These are phyloP conservation scores for Flaveria brownii DNA, from an alignment of 129 eudicot species.

Conservation along the genomic window DNA sequence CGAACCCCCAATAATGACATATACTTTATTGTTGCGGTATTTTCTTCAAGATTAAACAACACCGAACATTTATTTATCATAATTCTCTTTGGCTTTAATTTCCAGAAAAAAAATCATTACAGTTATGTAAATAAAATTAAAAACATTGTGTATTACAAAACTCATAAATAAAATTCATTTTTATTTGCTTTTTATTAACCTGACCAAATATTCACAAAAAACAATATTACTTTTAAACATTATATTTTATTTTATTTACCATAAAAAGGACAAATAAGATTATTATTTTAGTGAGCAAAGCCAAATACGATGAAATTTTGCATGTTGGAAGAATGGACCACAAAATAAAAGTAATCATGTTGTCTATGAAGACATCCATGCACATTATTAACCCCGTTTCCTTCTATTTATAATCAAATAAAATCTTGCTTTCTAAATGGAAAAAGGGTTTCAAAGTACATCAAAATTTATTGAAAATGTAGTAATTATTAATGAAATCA, in stretches of 20 bases:
- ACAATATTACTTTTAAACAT: neutral
- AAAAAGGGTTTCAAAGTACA: slow-evolving; percentile 32
- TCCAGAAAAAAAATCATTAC: no score
- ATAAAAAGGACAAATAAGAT: neutral
- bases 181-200: no score
- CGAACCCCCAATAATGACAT: no score
- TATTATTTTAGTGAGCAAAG: neutral
- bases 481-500: neutral
- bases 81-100: no score
- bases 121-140: no score
- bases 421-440: slow-evolving; percentile 12
- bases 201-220: no score
- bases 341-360: slow-evolving; percentile 37
- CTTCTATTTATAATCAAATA: slow-evolving; percentile 27
- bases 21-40: no score
- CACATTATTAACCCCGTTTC: slow-evolving; percentile 43
- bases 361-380: slow-evolving; percentile 39
- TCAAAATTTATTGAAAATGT: neutral
- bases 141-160: no score
- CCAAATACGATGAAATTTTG: slow-evolving; percentile 25
- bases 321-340: slow-evolving; percentile 40
- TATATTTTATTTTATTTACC: neutral
- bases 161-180: no score
- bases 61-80: no score
- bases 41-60: no score